A percentile compares a stretch with the other conserved stretches of the same genome.
phyloP scores from a whole-genome alignment of 2,329 filamentous ascomycete species.

The Alternaria ventricosa region DNA sequence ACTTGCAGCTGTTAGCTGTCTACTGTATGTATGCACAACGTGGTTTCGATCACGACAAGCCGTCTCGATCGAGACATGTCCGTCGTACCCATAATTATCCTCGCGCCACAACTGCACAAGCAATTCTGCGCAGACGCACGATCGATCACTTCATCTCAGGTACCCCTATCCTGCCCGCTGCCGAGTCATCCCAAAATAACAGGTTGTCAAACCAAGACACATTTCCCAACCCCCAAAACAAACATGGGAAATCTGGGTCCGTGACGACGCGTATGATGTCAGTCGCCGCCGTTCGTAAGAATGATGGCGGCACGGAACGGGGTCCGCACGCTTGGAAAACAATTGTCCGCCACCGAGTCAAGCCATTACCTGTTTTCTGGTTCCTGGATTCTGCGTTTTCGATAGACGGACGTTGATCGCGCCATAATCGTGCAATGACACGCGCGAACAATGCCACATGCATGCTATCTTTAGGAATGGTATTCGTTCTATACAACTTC shows the following conservation, averaged over 20 bases:
- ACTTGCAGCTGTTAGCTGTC: not conserved
- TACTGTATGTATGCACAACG: not conserved
- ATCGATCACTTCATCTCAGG: not conserved
- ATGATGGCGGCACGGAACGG: conserved; percentile 14
- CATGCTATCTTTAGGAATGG: not conserved
- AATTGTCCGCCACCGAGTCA: not conserved
- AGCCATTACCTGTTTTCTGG: conserved; percentile 20
- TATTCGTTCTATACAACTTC: not conserved
- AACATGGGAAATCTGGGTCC: conserved; percentile 9
- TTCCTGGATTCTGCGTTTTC: conserved; percentile 10
- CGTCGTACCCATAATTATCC: conserved; percentile 5
- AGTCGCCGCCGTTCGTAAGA: conserved; percentile 8
- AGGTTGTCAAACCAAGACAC: not conserved
- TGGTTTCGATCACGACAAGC: not conserved
- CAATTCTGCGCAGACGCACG: conserved; percentile 3
- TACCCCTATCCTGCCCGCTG: not conserved
- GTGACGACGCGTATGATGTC: conserved; percentile 26
- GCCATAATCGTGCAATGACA: conserved; percentile 15
- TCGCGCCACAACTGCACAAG: conserved; percentile 11
- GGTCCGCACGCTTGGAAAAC: not conserved
- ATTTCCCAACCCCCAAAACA: not conserved
- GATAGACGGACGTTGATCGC: conserved; percentile 9
- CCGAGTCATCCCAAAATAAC: conserved; percentile 5
- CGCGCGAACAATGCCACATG: not conserved
- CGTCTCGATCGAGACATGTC: not conserved